Conservation (phyloP, 805 yeast genomes). For the Candida insectorum region DNA sequence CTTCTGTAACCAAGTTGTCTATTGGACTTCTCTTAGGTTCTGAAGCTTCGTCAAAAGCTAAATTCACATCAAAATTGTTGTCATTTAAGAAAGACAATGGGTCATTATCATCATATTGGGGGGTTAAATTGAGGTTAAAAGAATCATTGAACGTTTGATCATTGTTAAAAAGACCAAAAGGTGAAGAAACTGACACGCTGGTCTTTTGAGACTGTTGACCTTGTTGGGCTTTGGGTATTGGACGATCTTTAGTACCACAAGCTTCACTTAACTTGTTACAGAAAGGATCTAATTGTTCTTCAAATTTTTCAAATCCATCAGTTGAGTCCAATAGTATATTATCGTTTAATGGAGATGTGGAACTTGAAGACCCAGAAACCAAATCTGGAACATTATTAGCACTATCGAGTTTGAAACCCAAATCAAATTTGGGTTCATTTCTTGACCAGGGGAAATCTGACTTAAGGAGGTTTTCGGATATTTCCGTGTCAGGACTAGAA, state of each 20-base stretch:
- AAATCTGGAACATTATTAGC: slow-evolving; percentile 31
- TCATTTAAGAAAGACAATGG: slow-evolving; percentile 48
- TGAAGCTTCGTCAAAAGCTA: slow-evolving; percentile 42
- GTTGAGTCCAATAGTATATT: slow-evolving; percentile 23
- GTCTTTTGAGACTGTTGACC: slow-evolving; percentile 1
- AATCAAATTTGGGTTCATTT: slow-evolving; percentile 1
- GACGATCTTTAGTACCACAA: slow-evolving; percentile 73
- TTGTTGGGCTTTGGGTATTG: slow-evolving; percentile 51
- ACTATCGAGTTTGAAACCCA: neutral
- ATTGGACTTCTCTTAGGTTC: slow-evolving; percentile 32
- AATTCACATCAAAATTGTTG: slow-evolving; percentile 49
- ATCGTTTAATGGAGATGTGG: slow-evolving; percentile 39
- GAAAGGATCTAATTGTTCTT: slow-evolving; percentile 70
- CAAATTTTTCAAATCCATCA: slow-evolving; percentile 40
- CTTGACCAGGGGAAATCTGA: slow-evolving; percentile 11
- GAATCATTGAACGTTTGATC: slow-evolving; percentile 6
- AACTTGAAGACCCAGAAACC: slow-evolving; percentile 28
- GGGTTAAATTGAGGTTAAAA: slow-evolving; percentile 13
- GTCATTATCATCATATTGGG: slow-evolving; percentile 23
- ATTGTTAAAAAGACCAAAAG: slow-evolving; percentile 10
- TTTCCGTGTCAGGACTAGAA: slow-evolving; percentile 15
- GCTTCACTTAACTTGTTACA: slow-evolving; percentile 75
- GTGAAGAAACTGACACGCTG: slow-evolving; percentile 1
- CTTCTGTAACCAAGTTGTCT: slow-evolving; percentile 49
- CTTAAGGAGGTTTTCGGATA: slow-evolving; percentile 5